phyloP scores from a whole-genome alignment of 768 basidiomycete genomes.

The Hypsizygus marmoreus region DNA sequence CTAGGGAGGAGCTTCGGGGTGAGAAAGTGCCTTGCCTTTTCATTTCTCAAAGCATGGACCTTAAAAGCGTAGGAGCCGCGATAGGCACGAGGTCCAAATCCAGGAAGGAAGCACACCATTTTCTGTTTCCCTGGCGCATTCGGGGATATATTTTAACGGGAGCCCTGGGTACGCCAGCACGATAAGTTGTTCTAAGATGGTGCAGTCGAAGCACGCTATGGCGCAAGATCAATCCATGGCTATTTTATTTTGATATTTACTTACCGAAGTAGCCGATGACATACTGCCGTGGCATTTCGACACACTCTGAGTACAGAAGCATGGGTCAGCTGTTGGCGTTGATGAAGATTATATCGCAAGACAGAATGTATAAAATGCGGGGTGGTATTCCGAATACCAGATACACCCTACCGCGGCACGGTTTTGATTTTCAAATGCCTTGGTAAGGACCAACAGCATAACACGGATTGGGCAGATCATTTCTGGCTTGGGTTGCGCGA shows the following conservation, averaged over 20 bases:
- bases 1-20: not conserved
- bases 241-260: conserved; percentile 5
- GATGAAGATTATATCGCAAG: too few relatives aligned
- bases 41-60: not conserved
- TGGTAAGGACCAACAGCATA: not conserved
- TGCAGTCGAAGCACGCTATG: conserved; percentile 20
- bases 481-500: conserved; percentile 4
- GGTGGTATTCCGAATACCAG: too few relatives aligned
- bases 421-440: too few relatives aligned
- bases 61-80: conserved; percentile 3
- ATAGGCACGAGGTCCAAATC: conserved; percentile 10
- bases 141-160: conserved; percentile 3
- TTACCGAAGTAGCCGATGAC: too few relatives aligned
- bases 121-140: conserved; percentile 7
- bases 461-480: not conserved
- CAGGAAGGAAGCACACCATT: conserved; percentile 22
- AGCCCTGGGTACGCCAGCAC: not conserved
- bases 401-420: too few relatives aligned
- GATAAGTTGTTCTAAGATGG: conserved; percentile 10
- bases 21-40: not conserved
- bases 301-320: too few relatives aligned
- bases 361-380: too few relatives aligned
- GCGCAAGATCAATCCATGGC: conserved; percentile 16
- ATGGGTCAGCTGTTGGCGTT: too few relatives aligned
- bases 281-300: not conserved